Evolutionary conservation across 768 basidiomycete genomes (phyloP), one percentile per base, ranked within the genome.

Genomic region (Clitopilus hobsonii): DNA sequence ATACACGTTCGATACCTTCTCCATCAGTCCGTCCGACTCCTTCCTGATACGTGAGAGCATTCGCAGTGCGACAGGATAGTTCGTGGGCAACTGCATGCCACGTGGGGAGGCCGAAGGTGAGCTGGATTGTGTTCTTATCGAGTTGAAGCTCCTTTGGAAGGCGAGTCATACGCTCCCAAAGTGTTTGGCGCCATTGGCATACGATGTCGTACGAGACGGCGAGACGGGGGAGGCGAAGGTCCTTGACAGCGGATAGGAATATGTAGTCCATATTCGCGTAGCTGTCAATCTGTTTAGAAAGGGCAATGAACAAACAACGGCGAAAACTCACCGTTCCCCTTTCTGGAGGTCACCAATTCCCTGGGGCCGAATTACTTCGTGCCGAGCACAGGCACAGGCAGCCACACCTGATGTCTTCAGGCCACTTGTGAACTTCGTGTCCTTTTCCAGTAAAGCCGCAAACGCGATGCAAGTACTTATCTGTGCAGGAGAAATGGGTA

Each of bases 1-100:
- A 80, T 0, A 54, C 59, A 0, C 59, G 58, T 41, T 80, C 78
- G 0, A 73, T 62, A 0, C 62, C 71, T 49, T 79, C 72, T 0
- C 75, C 65, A 48, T 53, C 56, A 11, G 65, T 66, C 6, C 57
- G 14, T 2, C 69, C 71, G 23, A 61, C 60, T 2, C 70, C 65
- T 1, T 54, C 29, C 10, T 56, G 51, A 49, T 65, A 67, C 22
- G 69, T 70, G 16, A 78, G 58, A 1, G 65, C 70, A 47, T 61
- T n/a, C n/a, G n/a, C n/a, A 49, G 50, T 36, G 22, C 55, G 56
- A 54, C 65, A 67, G 6, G 56, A 38, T 2, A 54, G 54, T 16
- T 55, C 54, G 55, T 67, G 69, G 0, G 65, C 65, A 2, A 61
- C 58, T 3, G 66, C 41, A 51, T 70, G 67, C 52, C 65, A 68